Base-by-base conservation (phyloP, 306 rosid genomes). In the Crotalaria pallida region DNA sequence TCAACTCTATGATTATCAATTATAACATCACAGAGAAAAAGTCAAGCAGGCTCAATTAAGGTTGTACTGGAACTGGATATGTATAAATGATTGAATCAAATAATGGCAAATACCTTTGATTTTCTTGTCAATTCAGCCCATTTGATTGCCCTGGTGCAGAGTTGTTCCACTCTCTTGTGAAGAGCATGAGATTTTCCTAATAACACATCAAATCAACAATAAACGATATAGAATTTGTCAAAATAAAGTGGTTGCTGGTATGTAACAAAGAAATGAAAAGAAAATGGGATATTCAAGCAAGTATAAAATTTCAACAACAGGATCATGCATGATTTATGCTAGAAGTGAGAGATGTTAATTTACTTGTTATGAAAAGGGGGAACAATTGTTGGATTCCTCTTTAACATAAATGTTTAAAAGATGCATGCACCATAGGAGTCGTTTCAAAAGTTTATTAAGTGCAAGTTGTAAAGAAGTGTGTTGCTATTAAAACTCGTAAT, bases 131-230 rank as follows among this genome's bases (percentile, higher is more conserved):
- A 34, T 52, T 82, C 86, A 50, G 80, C 86, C 86, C 86, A 82
- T 69, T 23, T 82, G 81, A 82, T 78, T 51, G 86, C 78, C 67
- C 86, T 70, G 19, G 72, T 78, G 80, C 86, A 82, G 27, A 82
- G 86, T 68, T 82, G 86, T 27, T 82, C 86, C 75, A 82, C 86
- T 68, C 86, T 82, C 81, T 78, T 82, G 29, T 82, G 86, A 70
- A 82, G 86, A 78, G 86, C 86, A 26, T 82, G 86, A 44, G 86
- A 78, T 59, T 82, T 82, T 74, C 86, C 86, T 82, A 34, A 24
- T 68, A 82, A 41, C 33, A 72, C 18, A 55, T 38, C 73, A 59
- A 62, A 55, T 38, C 73, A 59, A 62, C 16, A 55, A 40, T 21
- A 73, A 78, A 18, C 50, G 62, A 47, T 11, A 29, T 38, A 47